Evolutionary conservation across 2,329 filamentous ascomycete species (phyloP).

Genomic region (Botrytis hyacinthi): DNA sequence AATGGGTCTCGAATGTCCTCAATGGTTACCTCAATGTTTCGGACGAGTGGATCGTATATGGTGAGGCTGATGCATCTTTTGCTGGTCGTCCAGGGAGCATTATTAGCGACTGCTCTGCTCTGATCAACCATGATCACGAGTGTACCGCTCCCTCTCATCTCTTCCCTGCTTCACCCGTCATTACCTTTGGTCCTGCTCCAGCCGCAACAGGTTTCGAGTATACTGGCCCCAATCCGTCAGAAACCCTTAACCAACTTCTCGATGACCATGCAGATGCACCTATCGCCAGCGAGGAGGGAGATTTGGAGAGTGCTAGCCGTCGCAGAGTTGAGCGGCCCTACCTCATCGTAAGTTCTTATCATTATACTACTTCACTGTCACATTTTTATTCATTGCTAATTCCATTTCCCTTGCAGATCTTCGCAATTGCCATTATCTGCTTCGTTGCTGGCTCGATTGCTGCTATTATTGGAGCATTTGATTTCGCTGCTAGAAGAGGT

Average conservation of each 20-base stretch:
- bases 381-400: not conserved
- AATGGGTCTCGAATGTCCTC: not conserved
- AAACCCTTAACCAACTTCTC: not conserved
- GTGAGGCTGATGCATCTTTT: not conserved
- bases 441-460: not conserved
- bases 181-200: not conserved
- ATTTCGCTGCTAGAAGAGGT: not conserved
- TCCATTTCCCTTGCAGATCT: not conserved
- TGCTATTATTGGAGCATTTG: not conserved
- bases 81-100: not conserved
- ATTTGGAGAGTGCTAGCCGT: not conserved
- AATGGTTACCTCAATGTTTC: not conserved
- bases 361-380: rapidly evolving
- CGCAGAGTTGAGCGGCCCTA: not conserved
- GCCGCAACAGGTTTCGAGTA: not conserved
- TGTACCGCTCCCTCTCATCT: not conserved
- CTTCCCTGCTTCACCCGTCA: not conserved
- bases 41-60: not conserved
- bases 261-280: not conserved
- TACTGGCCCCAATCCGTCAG: not conserved
- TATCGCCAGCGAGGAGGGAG: not conserved
- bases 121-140: not conserved
- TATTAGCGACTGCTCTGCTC: not conserved
- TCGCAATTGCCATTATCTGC: not conserved
- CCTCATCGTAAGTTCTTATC: not conserved